Percentiles rank a stretch among this genome's conserved stretches.
These are phyloP conservation scores for Trypanosoma cruzi DNA, from an alignment of 208 protist species.

Conservation along the genomic window DNA sequence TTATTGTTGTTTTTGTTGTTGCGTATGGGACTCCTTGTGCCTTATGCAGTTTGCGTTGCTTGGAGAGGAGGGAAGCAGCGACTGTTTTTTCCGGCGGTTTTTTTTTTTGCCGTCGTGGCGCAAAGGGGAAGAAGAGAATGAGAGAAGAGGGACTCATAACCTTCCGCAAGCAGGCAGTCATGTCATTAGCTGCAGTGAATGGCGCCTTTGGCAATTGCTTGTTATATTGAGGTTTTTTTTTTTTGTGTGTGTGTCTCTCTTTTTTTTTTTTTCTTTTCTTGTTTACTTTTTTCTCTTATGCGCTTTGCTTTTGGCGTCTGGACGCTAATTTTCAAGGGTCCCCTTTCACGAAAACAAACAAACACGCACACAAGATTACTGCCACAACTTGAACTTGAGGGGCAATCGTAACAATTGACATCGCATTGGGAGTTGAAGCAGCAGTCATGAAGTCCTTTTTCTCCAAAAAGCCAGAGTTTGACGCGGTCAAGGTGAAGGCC, in stretches of 20 bases:
- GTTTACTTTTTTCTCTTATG: conserved; percentile 14
- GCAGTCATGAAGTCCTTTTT: conserved; percentile 31
- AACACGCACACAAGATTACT: background rate
- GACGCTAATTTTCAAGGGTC: background rate
- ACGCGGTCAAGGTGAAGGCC: conserved; percentile 71
- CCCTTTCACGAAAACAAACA: background rate
- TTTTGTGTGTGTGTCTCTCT: background rate
- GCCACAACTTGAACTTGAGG: background rate
- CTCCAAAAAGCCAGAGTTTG: conserved; percentile 53
- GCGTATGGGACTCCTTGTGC: background rate
- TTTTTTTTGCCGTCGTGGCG: background rate
- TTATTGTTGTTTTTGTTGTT: background rate
- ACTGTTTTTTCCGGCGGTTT: background rate
- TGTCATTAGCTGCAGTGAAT: background rate
- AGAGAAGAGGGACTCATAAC: background rate
- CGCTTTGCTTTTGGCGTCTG: background rate
- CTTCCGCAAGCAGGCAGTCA: background rate
- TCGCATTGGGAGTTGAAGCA: background rate
- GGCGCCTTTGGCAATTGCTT: background rate
- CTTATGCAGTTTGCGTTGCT: background rate
- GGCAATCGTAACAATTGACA: background rate
- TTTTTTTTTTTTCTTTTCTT: conserved; percentile 16
- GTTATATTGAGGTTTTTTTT: background rate
- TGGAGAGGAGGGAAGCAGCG: background rate
- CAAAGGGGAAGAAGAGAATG: background rate